Evolutionary conservation across 768 basidiomycete genomes (phyloP).

Genomic region (Pleurotus giganteus): DNA sequence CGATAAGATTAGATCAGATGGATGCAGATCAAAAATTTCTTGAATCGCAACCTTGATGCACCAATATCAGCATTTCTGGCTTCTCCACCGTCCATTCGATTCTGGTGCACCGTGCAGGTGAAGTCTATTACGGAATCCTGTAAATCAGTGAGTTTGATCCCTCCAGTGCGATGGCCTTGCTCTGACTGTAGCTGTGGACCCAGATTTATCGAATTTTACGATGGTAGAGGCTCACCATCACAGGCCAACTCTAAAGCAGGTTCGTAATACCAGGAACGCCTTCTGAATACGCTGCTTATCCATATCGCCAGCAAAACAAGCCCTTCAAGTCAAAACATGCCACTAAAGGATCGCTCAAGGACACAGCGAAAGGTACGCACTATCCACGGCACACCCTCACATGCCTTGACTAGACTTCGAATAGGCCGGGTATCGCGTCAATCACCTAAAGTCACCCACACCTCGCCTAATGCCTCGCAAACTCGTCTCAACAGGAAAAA

Average conservation of each 20-base stretch:
- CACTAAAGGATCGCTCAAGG: conserved; percentile 80
- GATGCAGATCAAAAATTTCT: too few species aligned
- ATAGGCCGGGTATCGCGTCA: conserved; percentile 58
- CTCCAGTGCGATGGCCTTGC: too few species aligned
- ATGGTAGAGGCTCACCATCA: conserved; percentile 62
- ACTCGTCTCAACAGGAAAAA: conserved; percentile 77
- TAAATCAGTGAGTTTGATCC: too few species aligned
- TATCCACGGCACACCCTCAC: neutral
- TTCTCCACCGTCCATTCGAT: too few species aligned
- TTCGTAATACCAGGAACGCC: conserved; percentile 19
- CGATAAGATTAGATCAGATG: too few species aligned
- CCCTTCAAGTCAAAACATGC: conserved; percentile 90
- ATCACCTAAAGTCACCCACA: conserved; percentile 49
- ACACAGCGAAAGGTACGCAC: conserved; percentile 73
- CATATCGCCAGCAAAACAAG: conserved; percentile 72
- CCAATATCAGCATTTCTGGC: too few species aligned
- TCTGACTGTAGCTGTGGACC: too few species aligned
- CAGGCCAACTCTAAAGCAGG: conserved; percentile 86
- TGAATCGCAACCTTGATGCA: too few species aligned
- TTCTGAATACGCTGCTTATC: conserved; percentile 1
- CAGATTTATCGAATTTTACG: neutral
- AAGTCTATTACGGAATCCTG: too few species aligned
- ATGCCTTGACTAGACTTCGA: neutral
- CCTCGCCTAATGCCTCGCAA: conserved; percentile 58
- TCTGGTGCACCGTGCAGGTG: too few species aligned